Conservation (phyloP, 164 flowering plant species). For the Brasenia schreberi region DNA sequence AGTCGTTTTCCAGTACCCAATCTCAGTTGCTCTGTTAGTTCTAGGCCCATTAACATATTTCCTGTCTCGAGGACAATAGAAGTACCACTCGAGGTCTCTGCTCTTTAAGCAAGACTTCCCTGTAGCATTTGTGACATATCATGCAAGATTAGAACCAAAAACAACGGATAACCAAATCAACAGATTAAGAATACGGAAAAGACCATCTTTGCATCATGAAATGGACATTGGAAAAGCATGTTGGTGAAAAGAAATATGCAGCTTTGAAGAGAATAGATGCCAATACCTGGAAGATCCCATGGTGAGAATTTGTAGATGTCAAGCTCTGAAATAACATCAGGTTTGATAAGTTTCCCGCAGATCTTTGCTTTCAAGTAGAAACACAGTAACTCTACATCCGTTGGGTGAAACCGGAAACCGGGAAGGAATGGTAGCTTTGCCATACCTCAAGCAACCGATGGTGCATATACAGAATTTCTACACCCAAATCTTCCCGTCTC, state of each 20-base stretch:
- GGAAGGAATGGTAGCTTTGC: constrained; percentile 36
- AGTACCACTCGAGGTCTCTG: constrained; percentile 72
- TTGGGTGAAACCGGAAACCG: constrained; percentile 88
- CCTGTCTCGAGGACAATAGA: constrained; percentile 62
- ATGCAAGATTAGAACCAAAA: not conserved
- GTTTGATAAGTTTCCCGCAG: constrained; percentile 23
- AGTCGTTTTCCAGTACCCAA: constrained; percentile 82
- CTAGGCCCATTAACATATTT: constrained; percentile 57
- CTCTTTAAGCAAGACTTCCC: constrained; percentile 38
- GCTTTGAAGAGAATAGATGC: not conserved
- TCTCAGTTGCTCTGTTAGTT: constrained; percentile 53
- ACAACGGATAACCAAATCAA: too few species aligned
- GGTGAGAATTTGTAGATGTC: constrained; percentile 64
- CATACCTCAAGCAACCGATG: constrained; percentile 11
- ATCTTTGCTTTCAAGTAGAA: constrained; percentile 65
- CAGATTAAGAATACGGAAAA: not conserved
- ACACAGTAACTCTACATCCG: constrained; percentile 62
- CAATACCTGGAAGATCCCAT: constrained; percentile 80
- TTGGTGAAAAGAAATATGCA: not conserved
- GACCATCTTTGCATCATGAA: not conserved
- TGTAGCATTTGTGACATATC: constrained; percentile 9
- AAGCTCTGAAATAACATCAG: constrained; percentile 43
- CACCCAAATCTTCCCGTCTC: not conserved
- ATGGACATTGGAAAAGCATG: too few species aligned
- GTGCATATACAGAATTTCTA: not conserved